A percentile compares a stretch with the other conserved stretches of the same genome.
Evolutionary conservation across 179 eudicot genomes (phyloP).

Genomic region (Dionaea muscipula): DNA sequence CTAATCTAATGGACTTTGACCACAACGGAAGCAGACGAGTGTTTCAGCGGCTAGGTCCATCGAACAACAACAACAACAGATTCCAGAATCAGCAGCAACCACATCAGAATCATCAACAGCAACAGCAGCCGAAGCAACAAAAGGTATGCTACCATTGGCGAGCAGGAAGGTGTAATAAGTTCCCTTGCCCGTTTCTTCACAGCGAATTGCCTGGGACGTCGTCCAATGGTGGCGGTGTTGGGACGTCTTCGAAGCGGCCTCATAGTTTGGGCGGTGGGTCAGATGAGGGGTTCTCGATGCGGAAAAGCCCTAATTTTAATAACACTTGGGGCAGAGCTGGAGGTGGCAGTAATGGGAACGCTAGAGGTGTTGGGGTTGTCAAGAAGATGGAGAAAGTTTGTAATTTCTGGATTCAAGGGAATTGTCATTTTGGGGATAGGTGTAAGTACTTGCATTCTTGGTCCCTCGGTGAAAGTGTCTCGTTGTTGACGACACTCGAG

Average conservation of each 20-base stretch:
- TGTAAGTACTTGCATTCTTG: constrained; percentile 72
- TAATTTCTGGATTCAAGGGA: constrained; percentile 65
- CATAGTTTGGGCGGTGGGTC: constrained; percentile 30
- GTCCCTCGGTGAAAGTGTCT: constrained; percentile 48
- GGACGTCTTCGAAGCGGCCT: constrained; percentile 33
- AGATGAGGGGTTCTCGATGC: constrained; percentile 31
- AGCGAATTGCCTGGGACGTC: constrained; percentile 45
- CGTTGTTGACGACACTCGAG: constrained; percentile 59
- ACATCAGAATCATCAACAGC: constrained; percentile 12
- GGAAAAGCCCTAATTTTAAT: constrained; percentile 48
- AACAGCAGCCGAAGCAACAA: constrained; percentile 12
- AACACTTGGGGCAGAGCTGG: constrained; percentile 39
- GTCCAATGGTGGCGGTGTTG: constrained; percentile 18
- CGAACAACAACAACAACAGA: constrained; percentile 11
- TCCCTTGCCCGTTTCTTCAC: constrained; percentile 57
- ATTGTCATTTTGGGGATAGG: constrained; percentile 49
- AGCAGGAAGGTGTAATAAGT: constrained; percentile 52
- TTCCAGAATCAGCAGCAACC: constrained; percentile 8
- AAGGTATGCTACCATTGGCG: constrained; percentile 66
- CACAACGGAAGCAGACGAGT: constrained; percentile 46
- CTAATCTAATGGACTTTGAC: constrained; percentile 24
- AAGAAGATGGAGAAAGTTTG: constrained; percentile 51
- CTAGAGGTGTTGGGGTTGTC: constrained; percentile 12
- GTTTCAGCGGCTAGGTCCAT: constrained; percentile 39
- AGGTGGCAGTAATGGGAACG: constrained; percentile 6